Conservation (phyloP, 805 yeast genomes). For the Ogataea nitratoaversa region DNA sequence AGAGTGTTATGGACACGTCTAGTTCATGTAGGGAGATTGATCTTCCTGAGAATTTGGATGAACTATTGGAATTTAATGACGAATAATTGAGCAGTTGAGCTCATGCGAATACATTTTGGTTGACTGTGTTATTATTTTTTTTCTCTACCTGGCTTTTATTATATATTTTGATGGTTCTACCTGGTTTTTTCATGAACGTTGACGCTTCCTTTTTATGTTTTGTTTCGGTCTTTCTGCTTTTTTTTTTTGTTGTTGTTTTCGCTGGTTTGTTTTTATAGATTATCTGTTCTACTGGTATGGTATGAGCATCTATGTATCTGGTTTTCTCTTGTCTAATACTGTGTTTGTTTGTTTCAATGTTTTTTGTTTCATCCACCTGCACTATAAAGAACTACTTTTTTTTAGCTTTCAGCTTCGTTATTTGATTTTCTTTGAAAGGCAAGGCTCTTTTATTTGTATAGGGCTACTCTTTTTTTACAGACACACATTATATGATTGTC, state of each 20-base stretch:
- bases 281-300: no score
- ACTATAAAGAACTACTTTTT: no score
- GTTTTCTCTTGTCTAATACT: no score
- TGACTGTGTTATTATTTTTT: conserved; percentile 1
- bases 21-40: neutral
- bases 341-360: no score
- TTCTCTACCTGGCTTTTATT: neutral
- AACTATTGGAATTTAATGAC: neutral
- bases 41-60: neutral
- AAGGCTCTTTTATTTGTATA: no score
- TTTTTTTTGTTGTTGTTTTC: neutral
- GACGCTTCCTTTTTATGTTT: neutral
- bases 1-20: neutral
- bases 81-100: neutral
- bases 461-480: no score
- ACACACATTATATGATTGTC: no score
- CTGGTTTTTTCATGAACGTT: neutral
- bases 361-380: no score
- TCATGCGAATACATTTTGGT: neutral
- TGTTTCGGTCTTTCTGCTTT: neutral
- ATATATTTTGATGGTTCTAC: neutral
- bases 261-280: neutral
- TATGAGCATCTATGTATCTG: no score
- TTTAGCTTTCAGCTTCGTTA: no score
- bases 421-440: no score